Evolutionary conservation across 306 rosid species (phyloP), one percentile per base, ranked within the genome.

Genomic region (Arachis stenosperma): DNA sequence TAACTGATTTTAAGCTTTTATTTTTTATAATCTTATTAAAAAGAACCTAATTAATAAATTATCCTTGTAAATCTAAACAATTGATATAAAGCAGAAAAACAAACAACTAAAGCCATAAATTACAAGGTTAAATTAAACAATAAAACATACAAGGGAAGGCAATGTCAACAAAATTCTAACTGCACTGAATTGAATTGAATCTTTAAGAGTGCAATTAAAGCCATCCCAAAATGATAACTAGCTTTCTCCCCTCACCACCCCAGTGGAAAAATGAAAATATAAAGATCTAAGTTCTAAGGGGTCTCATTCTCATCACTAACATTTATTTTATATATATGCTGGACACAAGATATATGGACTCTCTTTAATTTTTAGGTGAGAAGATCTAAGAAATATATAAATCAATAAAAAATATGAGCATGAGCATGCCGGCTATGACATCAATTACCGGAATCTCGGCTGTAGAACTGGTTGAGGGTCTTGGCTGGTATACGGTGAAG

Each of bases 401-500:
- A 81, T 81, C 60, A 87, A 77, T 84, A 41, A 61, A 79, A 77
- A 46, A 51, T n/a, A 65, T 13, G 59, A 61, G 67, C 71, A 53
- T 67, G 37, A 33, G 37, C 37, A 33, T 33, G 37, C 37, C 37
- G 4, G 53, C 66, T 57, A 43, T 40, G 17, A 46, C 78, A 80
- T 89, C 81, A 93, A 71, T 94, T 88, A 48, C 86, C 65, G 10
- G 98, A 84, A 55, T 95, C 99, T 68, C 98, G 90, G 86, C 82
- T 91, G 88, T 95, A 95, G 81, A 53, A 95, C 81, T 33, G 93
- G 57, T 95, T 93, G 48, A 95, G 98, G 40, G 95, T 91, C 85
- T 95, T 95, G 9, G 93, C 92, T 0, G 99, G 99, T 29, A 95
- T 95, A 84, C 98, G 98, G 70, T 91, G 99, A 81, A 95, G 97